Percentiles rank a stretch among this genome's conserved stretches.
Evolutionary conservation across 208 protist genomes (phyloP).

Genomic region (Hexamita inflata): DNA sequence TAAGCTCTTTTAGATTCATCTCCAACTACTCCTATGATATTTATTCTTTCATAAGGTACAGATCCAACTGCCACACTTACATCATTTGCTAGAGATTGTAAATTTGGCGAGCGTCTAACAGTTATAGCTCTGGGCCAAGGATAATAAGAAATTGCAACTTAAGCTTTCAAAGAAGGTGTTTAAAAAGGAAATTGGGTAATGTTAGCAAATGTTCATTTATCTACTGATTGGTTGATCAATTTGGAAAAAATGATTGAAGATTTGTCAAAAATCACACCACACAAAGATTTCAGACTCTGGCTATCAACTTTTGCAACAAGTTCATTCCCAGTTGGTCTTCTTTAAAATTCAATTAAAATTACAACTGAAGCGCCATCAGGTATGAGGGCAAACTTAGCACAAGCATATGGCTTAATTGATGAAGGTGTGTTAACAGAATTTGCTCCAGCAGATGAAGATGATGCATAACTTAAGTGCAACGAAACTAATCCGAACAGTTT

Average conservation of each 20-base stretch:
- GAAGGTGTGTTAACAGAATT: slow-evolving; percentile 64
- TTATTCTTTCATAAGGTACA: slow-evolving; percentile 83
- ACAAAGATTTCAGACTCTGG: slow-evolving; percentile 90
- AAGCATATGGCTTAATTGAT: slow-evolving; percentile 72
- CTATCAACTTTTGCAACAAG: slow-evolving; percentile 83
- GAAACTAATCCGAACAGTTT: slow-evolving; percentile 44
- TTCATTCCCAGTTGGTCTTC: slow-evolving; percentile 61
- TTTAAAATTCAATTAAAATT: slow-evolving; percentile 75
- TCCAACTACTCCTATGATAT: slow-evolving; percentile 77
- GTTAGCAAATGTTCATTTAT: slow-evolving; percentile 88
- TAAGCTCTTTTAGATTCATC: slow-evolving; percentile 57
- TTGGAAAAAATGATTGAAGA: slow-evolving; percentile 86
- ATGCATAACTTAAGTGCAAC: slow-evolving; percentile 46
- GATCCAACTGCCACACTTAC: slow-evolving; percentile 78
- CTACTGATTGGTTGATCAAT: slow-evolving; percentile 81
- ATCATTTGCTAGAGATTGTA: slow-evolving; percentile 63
- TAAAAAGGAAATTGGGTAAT: slow-evolving; percentile 70
- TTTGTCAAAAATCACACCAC: slow-evolving; percentile 61
- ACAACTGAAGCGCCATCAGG: slow-evolving; percentile 91
- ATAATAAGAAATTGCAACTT: slow-evolving; percentile 74
- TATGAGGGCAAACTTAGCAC: slow-evolving; percentile 82
- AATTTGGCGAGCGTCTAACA: slow-evolving; percentile 56
- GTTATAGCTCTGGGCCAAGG: slow-evolving; percentile 83
- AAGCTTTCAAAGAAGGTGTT: slow-evolving; percentile 68
- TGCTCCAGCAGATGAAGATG: slow-evolving; percentile 29